A percentile compares a stretch with the other conserved stretches of the same genome.
Evolutionary conservation across 2,329 filamentous ascomycete species (phyloP).

Genomic region (Colletotrichum lentis): DNA sequence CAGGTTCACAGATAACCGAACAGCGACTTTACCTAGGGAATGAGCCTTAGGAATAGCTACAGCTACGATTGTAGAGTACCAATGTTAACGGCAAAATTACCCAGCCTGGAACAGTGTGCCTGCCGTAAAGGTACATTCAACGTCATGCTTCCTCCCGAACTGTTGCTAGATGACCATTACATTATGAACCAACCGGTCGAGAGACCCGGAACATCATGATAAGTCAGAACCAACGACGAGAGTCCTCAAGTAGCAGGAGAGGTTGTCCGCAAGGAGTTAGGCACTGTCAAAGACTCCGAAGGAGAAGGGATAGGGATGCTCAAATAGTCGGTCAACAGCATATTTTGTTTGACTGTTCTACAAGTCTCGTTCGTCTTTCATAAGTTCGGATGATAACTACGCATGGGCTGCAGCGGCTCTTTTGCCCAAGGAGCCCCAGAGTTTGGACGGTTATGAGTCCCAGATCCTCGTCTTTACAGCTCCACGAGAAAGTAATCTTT

Average conservation of each 20-base stretch:
- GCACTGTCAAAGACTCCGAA: neutral
- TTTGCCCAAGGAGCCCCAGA: neutral
- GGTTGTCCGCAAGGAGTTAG: neutral
- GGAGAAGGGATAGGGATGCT: neutral
- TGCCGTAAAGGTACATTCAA: neutral
- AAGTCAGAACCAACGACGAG: neutral
- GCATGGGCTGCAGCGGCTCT: neutral
- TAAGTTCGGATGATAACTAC: neutral
- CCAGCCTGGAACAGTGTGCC: neutral
- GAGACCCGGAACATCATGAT: neutral
- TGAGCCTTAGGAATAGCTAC: constrained; percentile 11
- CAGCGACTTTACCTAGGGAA: constrained; percentile 18
- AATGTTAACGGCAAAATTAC: constrained; percentile 1
- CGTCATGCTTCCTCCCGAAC: neutral
- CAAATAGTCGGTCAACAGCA: neutral
- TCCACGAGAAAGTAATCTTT: neutral
- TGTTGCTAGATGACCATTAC: no score
- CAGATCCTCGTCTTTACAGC: neutral
- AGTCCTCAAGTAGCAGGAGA: neutral
- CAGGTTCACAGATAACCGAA: constrained; percentile 6
- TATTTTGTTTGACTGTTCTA: neutral
- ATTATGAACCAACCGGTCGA: neutral
- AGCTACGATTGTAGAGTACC: constrained; percentile 9
- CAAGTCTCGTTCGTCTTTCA: neutral
- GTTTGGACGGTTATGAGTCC: neutral